phyloP scores from a whole-genome alignment of 129 eudicot species.

The Tagetes erecta region DNA sequence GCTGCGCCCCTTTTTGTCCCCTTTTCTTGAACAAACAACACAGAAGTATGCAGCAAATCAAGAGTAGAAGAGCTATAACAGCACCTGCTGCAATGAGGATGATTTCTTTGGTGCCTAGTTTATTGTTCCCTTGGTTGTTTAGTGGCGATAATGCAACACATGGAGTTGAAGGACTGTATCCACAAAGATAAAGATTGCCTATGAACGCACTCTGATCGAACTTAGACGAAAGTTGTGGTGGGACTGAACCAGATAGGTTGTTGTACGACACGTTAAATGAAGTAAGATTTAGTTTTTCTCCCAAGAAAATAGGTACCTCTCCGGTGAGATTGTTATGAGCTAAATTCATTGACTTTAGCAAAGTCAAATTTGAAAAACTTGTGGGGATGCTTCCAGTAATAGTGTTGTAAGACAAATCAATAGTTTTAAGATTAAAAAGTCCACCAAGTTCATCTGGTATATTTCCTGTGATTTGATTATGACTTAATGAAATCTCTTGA shows the following conservation, averaged over 20 bases:
- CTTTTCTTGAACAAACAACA: slow-evolving; percentile 58
- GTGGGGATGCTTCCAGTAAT: slow-evolving; percentile 63
- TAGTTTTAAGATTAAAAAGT: slow-evolving; percentile 45
- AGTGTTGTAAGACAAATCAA: slow-evolving; percentile 57
- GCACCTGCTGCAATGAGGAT: slow-evolving; percentile 85
- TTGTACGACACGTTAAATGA: slow-evolving; percentile 80
- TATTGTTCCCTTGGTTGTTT: slow-evolving; percentile 28
- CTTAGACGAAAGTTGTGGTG: slow-evolving; percentile 49
- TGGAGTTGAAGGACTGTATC: slow-evolving; percentile 56
- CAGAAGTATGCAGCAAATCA: slow-evolving; percentile 62
- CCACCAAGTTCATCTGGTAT: slow-evolving; percentile 49
- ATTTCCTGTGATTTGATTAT: slow-evolving; percentile 48
- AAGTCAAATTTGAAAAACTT: slow-evolving; percentile 45
- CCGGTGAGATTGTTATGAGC: slow-evolving; percentile 58
- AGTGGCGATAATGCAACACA: slow-evolving; percentile 50
- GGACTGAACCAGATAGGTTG: slow-evolving; percentile 77
- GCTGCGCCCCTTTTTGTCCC: slow-evolving; percentile 32
- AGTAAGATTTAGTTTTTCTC: slow-evolving; percentile 53
- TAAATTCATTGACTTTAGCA: slow-evolving; percentile 36
- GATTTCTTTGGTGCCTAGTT: slow-evolving; percentile 55
- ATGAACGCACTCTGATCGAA: slow-evolving; percentile 65
- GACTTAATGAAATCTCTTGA: slow-evolving; percentile 52
- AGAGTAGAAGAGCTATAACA: slow-evolving; percentile 49
- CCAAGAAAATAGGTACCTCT: slow-evolving; percentile 60
- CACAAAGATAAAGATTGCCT: slow-evolving; percentile 80